Conservation (phyloP, 1,284 basidiomycete species). For the Ceratobasidium sp. region DNA sequence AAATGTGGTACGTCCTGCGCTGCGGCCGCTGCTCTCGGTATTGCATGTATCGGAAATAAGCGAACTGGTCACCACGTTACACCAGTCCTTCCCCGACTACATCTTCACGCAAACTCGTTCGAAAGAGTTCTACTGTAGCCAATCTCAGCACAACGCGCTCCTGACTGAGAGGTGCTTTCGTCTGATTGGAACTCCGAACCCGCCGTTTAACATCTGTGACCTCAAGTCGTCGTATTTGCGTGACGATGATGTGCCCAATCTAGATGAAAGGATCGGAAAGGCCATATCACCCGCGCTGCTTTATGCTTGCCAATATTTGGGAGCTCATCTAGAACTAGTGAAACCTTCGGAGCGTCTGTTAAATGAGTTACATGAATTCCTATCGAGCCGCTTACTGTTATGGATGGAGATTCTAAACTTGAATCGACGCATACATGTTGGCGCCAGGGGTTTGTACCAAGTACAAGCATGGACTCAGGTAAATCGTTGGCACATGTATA, state of each 20-base stretch:
- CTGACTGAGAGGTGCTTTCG: background rate
- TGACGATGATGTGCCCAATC: background rate
- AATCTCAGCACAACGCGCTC: background rate
- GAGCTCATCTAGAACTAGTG: background rate
- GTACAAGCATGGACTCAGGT: conserved; percentile 1
- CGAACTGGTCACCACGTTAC: no score
- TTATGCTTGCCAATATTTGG: conserved; percentile 7
- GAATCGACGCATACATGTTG: background rate
- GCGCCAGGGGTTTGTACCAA: background rate
- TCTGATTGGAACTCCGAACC: background rate
- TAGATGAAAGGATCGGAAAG: background rate
- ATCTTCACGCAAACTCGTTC: background rate
- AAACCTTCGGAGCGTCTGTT: background rate
- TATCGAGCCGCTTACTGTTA: background rate
- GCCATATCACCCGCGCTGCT: background rate
- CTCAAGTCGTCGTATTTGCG: background rate
- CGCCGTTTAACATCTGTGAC: conserved; percentile 1
- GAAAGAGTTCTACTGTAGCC: background rate
- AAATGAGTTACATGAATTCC: background rate
- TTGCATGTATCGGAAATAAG: no score
- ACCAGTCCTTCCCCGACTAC: no score
- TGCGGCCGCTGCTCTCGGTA: no score
- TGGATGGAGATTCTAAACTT: conserved; percentile 31
- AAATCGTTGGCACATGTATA: background rate
- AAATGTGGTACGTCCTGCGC: no score